These are phyloP conservation scores for Haplosporangium sp. DNA, from an alignment of 371 early-diverging fungal genomes.

Conservation along the genomic window DNA sequence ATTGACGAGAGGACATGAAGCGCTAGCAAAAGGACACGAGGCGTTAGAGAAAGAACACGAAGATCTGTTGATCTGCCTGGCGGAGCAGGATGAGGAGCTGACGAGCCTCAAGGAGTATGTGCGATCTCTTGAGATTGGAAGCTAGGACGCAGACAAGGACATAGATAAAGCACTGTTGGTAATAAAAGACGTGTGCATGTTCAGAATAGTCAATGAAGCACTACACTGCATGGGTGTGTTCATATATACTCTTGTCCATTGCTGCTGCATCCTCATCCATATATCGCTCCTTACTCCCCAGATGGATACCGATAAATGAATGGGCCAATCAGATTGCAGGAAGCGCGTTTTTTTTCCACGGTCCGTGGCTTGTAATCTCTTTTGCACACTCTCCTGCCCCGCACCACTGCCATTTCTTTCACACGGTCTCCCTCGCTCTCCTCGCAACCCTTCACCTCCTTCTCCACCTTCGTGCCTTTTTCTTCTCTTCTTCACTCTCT, in stretches of 20 bases:
- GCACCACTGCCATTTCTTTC: neutral
- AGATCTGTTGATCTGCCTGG: conserved; percentile 89
- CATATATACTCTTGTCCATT: too few relatives aligned
- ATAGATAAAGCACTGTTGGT: too few relatives aligned
- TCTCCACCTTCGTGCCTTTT: neutral
- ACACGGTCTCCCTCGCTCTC: neutral
- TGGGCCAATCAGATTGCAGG: conserved; percentile 26
- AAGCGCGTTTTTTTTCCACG: conserved; percentile 24
- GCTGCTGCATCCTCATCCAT: neutral
- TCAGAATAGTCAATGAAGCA: neutral
- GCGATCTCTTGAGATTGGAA: conserved; percentile 16
- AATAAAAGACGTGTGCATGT: too few relatives aligned
- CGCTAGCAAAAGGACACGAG: too few relatives aligned
- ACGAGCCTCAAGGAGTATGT: conserved; percentile 36
- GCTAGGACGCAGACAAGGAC: neutral
- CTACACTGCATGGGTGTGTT: too few relatives aligned
- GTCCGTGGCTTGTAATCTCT: neutral
- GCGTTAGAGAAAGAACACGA: conserved; percentile 85
- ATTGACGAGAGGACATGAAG: conserved; percentile 85
- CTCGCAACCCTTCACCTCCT: neutral
- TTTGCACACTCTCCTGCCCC: neutral
- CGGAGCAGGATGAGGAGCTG: conserved; percentile 58
- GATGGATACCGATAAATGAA: too few relatives aligned
- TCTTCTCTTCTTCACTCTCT: neutral
- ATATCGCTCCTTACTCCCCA: neutral